Base-by-base conservation (phyloP, 371 early-diverging fungal genomes). In the Apophysomyces variabilis region DNA sequence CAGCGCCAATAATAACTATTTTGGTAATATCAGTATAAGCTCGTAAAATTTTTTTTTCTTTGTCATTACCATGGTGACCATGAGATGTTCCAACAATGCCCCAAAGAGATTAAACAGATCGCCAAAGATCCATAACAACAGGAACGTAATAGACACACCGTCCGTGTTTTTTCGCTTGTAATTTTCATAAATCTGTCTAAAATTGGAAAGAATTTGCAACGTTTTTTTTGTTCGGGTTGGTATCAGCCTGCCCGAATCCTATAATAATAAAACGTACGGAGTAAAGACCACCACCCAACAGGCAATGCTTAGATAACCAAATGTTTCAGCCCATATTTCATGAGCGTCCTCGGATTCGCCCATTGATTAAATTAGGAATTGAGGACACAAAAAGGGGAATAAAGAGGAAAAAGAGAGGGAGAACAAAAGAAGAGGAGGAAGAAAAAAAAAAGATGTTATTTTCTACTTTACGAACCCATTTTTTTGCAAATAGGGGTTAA, bases 21-120 rank as follows among this genome's bases (percentile, higher is more conserved):
- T 58, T 26, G 38, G 44, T 14, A 50, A 64, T 37, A 58, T 26
- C 50, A 58, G 54, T 41, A 32, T 21, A 41, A 39, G 47, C 32
- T 9, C 9, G 9, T 7, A 65, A 58, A 61, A 59, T 5, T 60
- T 7, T 57, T 38, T 61, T 57, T 47, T 43, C 12, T 38, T 47
- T 57, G 9, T 60, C 12, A 14, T 37, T 76, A 91, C 90, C 79
- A 89, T 86, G 3, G 93, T 92, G 37, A 87, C 66, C 57, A 93
- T 67, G 47, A 95, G 79, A 44, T 90, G 70, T 32, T 93, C 92
- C 41, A 91, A 70, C 8, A 91, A 67, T 38, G 89, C 83, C 21
- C 95, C 96, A 38, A 89, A 67, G 58, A 95, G 74, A 75, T 95
- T 94, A 72, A 89, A 77, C 36, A 92, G 72, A 69, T 96, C 96